Conservation (phyloP, 805 yeast genomes). For the Pichia rugopelliculosa region DNA sequence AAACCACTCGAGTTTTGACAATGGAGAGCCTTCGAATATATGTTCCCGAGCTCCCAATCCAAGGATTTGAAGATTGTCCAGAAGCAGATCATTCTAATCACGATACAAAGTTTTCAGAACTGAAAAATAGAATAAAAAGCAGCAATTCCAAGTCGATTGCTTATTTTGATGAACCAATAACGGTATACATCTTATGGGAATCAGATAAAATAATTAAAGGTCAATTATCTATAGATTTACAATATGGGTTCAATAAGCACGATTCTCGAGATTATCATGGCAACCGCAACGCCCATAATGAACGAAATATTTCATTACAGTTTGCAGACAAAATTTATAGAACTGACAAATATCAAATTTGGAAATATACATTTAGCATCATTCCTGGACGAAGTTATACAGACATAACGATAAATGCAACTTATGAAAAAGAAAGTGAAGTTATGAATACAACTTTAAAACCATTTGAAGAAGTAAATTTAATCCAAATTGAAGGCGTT, state of each 20-base stretch:
- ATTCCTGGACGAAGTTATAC: conserved; percentile 17
- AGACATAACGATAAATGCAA: conserved; percentile 14
- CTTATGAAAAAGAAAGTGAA: conserved; percentile 11
- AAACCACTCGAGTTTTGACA: not conserved
- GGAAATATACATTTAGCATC: conserved; percentile 14
- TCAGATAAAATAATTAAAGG: not conserved
- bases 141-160: conserved; percentile 27
- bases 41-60: not conserved
- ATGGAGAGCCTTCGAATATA: conserved; percentile 2
- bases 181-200: conserved; percentile 6
- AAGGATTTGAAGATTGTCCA: not conserved
- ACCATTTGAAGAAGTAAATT: conserved; percentile 9
- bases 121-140: not conserved
- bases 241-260: not conserved
- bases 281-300: not conserved
- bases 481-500: conserved; percentile 13
- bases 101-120: not conserved
- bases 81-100: not conserved
- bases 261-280: not conserved
- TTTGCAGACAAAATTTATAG: conserved; percentile 5
- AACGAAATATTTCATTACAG: not conserved
- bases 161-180: conserved; percentile 16
- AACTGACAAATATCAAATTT: conserved; percentile 7
- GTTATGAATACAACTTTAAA: conserved; percentile 6
- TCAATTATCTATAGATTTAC: conserved; percentile 1